Conservation (phyloP, 2,329 filamentous ascomycete species). For the Verticillium nubilum region DNA sequence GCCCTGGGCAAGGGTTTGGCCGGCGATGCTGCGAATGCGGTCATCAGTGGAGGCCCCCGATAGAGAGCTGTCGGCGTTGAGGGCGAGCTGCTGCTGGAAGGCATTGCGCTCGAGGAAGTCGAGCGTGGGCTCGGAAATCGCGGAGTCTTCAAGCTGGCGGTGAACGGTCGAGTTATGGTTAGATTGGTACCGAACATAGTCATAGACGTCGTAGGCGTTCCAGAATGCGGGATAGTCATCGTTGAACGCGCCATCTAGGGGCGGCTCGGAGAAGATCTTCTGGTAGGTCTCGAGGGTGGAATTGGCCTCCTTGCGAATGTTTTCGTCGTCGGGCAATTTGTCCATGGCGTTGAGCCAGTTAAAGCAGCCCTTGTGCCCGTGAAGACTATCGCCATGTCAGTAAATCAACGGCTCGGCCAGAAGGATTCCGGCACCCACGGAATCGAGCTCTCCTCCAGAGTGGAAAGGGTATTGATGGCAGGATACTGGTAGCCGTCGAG, state of each 20-base stretch:
- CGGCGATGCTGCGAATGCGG: slow-evolving; percentile 43
- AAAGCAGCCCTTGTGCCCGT: slow-evolving; percentile 32
- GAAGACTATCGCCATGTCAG: slow-evolving; percentile 21
- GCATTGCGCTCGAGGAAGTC: slow-evolving; percentile 60
- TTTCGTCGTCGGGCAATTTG: slow-evolving; percentile 17
- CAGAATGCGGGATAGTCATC: slow-evolving; percentile 31
- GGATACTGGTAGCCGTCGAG: slow-evolving; percentile 79
- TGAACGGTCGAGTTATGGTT: slow-evolving; percentile 42
- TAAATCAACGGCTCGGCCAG: too few relatives aligned
- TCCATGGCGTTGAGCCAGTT: slow-evolving; percentile 26
- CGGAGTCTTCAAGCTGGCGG: slow-evolving; percentile 26
- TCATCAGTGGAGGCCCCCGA: slow-evolving; percentile 36
- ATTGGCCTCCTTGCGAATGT: slow-evolving; percentile 18
- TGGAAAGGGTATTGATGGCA: slow-evolving; percentile 50
- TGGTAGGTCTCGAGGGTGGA: slow-evolving; percentile 35
- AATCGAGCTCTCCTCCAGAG: slow-evolving; percentile 36
- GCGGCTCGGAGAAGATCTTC: slow-evolving; percentile 28
- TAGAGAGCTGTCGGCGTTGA: slow-evolving; percentile 52
- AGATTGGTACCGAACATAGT: slow-evolving; percentile 50
- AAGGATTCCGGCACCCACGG: slow-evolving; percentile 28
- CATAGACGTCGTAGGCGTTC: slow-evolving; percentile 49
- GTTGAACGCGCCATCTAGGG: slow-evolving; percentile 31
- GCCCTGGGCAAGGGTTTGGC: slow-evolving; percentile 43
- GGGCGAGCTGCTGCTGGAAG: slow-evolving; percentile 57
- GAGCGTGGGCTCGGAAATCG: slow-evolving; percentile 27